phyloP scores from a whole-genome alignment of 73 alveolate species.

The Paraurostyla sp. region DNA sequence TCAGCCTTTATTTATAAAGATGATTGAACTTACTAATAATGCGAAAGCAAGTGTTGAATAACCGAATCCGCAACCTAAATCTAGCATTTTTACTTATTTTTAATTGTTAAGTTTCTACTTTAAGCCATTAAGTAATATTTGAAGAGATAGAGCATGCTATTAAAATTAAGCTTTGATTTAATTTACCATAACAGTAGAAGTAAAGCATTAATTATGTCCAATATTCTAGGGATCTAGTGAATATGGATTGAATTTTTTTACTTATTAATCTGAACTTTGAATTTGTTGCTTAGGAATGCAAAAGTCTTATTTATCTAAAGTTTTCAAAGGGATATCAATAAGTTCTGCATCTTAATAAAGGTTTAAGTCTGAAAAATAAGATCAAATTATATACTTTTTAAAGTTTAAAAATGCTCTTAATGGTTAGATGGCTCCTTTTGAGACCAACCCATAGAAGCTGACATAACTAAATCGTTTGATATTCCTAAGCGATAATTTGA shows the following conservation, averaged over 20 bases:
- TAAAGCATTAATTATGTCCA: constrained; percentile 48
- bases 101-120: neutral
- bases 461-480: constrained; percentile 36
- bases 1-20: neutral
- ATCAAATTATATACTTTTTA: neutral
- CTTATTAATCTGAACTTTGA: neutral
- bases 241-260: constrained; percentile 23
- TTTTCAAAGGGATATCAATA: neutral
- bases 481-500: constrained; percentile 16
- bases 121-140: constrained; percentile 6
- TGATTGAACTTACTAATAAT: neutral
- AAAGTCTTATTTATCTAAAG: constrained; percentile 20
- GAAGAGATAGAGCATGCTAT: constrained; percentile 41
- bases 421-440: constrained; percentile 23
- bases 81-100: neutral
- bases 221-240: constrained; percentile 47
- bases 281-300: neutral
- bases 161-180: neutral
- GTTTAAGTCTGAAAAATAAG: constrained; percentile 16
- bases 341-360: neutral
- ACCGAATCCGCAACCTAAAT: constrained; percentile 46
- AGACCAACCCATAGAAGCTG: constrained; percentile 60
- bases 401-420: constrained; percentile 23
- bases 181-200: constrained; percentile 51
- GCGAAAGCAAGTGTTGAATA: constrained; percentile 50